phyloP scores from a whole-genome alignment of 179 eudicot species.

The Silene noctiflora region DNA sequence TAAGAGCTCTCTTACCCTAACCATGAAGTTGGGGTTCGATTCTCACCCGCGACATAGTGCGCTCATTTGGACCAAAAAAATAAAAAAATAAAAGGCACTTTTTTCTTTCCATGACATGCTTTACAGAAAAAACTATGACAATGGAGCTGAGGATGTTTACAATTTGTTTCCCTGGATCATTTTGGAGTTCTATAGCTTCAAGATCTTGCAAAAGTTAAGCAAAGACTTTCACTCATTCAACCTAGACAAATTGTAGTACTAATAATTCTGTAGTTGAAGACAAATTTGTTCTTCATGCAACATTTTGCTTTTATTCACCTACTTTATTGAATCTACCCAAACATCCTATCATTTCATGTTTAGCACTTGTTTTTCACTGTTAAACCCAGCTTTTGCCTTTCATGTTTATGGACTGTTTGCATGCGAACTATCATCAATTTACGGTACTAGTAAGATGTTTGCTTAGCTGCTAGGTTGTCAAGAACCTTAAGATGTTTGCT shows the following conservation, averaged over 20 bases:
- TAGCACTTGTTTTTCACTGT: background rate
- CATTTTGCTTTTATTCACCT: background rate
- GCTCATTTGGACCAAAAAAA: too few species aligned
- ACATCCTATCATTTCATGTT: background rate
- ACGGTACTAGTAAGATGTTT: background rate
- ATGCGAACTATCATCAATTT: constrained; percentile 1
- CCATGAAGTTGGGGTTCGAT: too few species aligned
- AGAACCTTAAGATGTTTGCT: background rate
- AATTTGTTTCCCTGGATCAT: background rate
- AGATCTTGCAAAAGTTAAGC: background rate
- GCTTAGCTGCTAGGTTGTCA: background rate
- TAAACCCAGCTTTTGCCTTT: background rate
- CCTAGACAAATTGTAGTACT: background rate
- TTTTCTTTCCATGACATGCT: background rate
- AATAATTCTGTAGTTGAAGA: too few species aligned
- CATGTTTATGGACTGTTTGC: constrained; percentile 4
- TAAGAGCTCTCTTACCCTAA: too few species aligned
- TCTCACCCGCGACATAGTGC: too few species aligned
- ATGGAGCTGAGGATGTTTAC: background rate
- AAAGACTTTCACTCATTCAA: background rate
- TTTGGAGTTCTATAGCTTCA: background rate
- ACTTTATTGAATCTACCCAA: background rate
- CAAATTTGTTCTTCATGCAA: background rate
- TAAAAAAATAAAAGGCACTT: too few species aligned
- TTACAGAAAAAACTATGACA: background rate